These are phyloP conservation scores for Fusarium scirpi DNA, from an alignment of 2,329 filamentous ascomycete species.

Conservation along the genomic window DNA sequence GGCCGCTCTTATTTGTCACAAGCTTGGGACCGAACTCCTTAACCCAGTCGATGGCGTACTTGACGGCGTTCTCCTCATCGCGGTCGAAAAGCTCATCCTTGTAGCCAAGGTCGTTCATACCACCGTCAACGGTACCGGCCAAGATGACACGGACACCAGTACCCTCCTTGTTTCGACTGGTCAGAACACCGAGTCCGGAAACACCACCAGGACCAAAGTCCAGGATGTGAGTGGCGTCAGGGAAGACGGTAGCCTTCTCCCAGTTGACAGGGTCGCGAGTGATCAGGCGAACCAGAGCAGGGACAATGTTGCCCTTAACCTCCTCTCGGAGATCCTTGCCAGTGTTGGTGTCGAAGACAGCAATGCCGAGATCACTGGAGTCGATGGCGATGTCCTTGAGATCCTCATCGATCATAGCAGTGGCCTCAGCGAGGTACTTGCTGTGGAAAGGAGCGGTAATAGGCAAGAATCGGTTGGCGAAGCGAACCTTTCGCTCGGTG, in stretches of 20 bases:
- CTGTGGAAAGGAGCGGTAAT: constrained; percentile 99
- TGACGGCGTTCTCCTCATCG: constrained; percentile 93
- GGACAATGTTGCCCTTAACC: constrained; percentile 82
- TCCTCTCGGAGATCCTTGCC: constrained; percentile 83
- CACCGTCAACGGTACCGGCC: constrained; percentile 91
- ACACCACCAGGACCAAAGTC: constrained; percentile 98
- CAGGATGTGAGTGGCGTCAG: constrained; percentile 89
- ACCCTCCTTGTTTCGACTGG: constrained; percentile 98
- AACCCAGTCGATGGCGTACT: constrained; percentile 97
- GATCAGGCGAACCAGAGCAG: constrained; percentile 89
- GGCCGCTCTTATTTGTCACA: constrained; percentile 87
- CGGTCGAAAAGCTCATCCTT: constrained; percentile 98
- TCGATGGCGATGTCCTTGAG: constrained; percentile 85
- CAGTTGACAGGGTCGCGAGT: constrained; percentile 94
- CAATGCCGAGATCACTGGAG: constrained; percentile 78
- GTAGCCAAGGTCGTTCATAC: constrained; percentile 91
- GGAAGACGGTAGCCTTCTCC: constrained; percentile 94
- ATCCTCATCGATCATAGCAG: constrained; percentile 85
- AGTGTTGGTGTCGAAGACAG: constrained; percentile 90
- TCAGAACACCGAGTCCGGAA: constrained; percentile 93
- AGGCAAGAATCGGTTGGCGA: constrained; percentile 95
- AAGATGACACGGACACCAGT: constrained; percentile 97
- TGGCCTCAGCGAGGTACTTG: constrained; percentile 87
- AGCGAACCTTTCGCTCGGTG: constrained; percentile 95
- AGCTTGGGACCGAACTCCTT: constrained; percentile 95